Conservation (phyloP, 805 yeast species). For the Metschnikowia dekortorum region DNA sequence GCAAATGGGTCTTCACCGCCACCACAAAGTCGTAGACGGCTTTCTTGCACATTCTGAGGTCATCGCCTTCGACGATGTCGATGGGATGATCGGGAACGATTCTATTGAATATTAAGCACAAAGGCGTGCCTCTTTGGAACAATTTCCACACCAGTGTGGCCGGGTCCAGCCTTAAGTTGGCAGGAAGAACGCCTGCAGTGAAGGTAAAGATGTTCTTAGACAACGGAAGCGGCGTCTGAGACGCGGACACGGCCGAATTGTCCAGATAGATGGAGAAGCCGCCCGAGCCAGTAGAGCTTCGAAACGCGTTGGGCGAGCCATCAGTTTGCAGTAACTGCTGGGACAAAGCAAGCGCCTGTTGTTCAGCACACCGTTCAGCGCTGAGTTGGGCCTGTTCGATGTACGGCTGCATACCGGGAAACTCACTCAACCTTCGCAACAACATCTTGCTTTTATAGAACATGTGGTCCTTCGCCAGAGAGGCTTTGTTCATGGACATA, state of each 20-base stretch:
- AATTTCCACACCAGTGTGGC: conserved; percentile 86
- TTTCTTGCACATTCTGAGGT: conserved; percentile 78
- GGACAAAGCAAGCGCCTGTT: conserved; percentile 55
- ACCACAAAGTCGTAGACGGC: conserved; percentile 84
- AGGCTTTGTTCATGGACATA: conserved; percentile 58
- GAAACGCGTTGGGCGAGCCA: conserved; percentile 21
- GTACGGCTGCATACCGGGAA: conserved; percentile 68
- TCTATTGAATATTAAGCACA: conserved; percentile 78
- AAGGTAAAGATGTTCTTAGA: conserved; percentile 50
- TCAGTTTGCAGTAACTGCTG: conserved; percentile 34
- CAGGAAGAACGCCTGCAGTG: conserved; percentile 74
- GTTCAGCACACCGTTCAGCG: conserved; percentile 68
- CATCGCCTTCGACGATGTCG: conserved; percentile 69
- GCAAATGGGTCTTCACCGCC: conserved; percentile 75
- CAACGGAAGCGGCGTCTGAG: conserved; percentile 18
- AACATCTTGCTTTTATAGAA: conserved; percentile 62
- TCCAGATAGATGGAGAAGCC: conserved; percentile 37
- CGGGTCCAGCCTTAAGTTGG: conserved; percentile 76
- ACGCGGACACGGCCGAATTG: conserved; percentile 19
- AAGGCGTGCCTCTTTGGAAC: conserved; percentile 88
- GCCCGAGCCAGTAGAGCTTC: conserved; percentile 31
- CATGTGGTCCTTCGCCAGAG: conserved; percentile 61
- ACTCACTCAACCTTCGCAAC: conserved; percentile 49
- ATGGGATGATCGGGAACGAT: conserved; percentile 46
- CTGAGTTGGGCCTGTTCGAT: conserved; percentile 57